phyloP scores from a whole-genome alignment of 495 filamentous ascomycete genomes.

The Aspergillus cristatus region DNA sequence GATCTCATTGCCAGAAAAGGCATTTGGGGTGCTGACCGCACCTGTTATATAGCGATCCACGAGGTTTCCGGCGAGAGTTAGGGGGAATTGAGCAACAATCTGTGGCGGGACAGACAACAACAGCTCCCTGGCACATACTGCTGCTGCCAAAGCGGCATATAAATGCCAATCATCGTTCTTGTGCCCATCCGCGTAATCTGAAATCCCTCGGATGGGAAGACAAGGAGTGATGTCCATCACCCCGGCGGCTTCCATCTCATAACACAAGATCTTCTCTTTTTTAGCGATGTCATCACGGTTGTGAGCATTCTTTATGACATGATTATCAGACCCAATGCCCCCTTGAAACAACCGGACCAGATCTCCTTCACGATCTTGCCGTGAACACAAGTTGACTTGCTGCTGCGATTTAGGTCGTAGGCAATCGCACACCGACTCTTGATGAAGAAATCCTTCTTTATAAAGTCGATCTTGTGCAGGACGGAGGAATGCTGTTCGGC shows the following conservation, averaged over 20 bases:
- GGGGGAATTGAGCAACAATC: not conserved
- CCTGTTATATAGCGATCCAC: not conserved
- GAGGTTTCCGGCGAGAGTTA: not conserved
- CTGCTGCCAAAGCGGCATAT: conserved; percentile 23
- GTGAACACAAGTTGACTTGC: not conserved
- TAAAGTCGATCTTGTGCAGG: not conserved
- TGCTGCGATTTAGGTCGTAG: not conserved
- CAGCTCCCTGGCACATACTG: conserved; percentile 11
- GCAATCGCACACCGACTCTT: not conserved
- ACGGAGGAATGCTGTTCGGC: not conserved
- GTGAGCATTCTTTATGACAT: not conserved
- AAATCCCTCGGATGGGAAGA: conserved; percentile 24
- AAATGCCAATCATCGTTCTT: conserved; percentile 24
- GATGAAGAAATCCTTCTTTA: not conserved
- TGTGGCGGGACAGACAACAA: conserved; percentile 4
- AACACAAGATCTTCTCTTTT: conserved; percentile 10
- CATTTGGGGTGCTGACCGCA: not conserved
- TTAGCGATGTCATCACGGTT: not conserved
- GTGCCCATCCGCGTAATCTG: conserved; percentile 26
- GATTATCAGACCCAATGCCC: not conserved
- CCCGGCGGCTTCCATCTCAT: conserved; percentile 27
- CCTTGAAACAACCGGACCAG: not conserved
- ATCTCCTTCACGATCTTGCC: not conserved
- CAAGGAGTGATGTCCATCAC: conserved; percentile 16
- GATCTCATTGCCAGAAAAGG: not conserved